A percentile compares a stretch with the other conserved stretches of the same genome.
phyloP scores from a whole-genome alignment of 129 eudicot genomes.

The Chrysanthemum seticuspe region DNA sequence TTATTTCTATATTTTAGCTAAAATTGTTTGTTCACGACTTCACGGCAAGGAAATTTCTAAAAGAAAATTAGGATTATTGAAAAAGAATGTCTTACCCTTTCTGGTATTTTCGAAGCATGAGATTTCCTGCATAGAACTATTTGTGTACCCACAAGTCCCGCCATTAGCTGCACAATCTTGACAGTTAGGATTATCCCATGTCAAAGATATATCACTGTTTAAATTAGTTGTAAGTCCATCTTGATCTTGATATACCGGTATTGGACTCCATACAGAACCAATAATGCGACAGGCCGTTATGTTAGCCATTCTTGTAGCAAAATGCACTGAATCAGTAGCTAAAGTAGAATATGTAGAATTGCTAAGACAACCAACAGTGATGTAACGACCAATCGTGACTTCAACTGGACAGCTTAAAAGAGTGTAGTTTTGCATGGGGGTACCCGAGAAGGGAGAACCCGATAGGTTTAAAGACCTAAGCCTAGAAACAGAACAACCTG shows the following conservation, averaged over 20 bases:
- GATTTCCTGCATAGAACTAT: constrained; percentile 31
- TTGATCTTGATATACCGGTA: constrained; percentile 22
- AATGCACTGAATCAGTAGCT: constrained; percentile 44
- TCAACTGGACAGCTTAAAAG: constrained; percentile 54
- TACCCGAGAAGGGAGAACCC: constrained; percentile 47
- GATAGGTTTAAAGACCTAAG: constrained; percentile 46
- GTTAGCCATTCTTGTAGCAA: constrained; percentile 29
- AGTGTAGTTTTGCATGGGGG: constrained; percentile 36
- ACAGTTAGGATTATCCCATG: constrained; percentile 62
- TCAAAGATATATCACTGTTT: constrained; percentile 44
- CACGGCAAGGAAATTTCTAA: neutral
- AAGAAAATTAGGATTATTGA: neutral
- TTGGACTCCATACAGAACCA: constrained; percentile 38
- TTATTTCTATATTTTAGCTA: too few relatives aligned
- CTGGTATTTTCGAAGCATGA: constrained; percentile 30
- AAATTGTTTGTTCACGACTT: neutral
- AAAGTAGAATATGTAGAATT: constrained; percentile 51
- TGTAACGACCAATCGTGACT: constrained; percentile 26
- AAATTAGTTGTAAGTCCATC: constrained; percentile 40
- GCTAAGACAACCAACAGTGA: constrained; percentile 60
- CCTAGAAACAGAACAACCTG: constrained; percentile 42
- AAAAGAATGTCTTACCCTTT: constrained; percentile 42
- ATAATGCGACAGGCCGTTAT: constrained; percentile 26
- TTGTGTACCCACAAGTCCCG: constrained; percentile 52
- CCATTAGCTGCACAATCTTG: constrained; percentile 52